These are phyloP conservation scores for Syzygium malaccense DNA, from an alignment of 441 rosid genomes.

Conservation along the genomic window DNA sequence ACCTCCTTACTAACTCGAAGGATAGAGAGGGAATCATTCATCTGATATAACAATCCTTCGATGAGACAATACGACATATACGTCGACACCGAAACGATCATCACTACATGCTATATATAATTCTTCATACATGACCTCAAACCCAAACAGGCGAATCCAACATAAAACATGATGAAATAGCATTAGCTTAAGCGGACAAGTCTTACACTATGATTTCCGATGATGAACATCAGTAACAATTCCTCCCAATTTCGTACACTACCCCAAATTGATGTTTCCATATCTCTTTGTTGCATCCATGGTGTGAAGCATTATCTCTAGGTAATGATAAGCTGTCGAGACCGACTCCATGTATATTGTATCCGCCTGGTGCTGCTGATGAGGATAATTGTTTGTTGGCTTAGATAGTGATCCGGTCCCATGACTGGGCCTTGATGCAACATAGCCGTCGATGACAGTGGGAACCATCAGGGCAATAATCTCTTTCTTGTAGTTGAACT, in stretches of 20 bases:
- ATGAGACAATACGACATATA: background rate
- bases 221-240: background rate
- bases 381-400: constrained; percentile 12
- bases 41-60: background rate
- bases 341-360: background rate
- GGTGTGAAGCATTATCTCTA: background rate
- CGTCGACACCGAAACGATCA: background rate
- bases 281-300: background rate
- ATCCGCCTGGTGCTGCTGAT: background rate
- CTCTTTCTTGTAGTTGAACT: too few relatives aligned
- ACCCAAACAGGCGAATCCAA: background rate
- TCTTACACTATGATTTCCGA: background rate
- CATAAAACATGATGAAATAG: background rate
- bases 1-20: background rate
- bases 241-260: background rate
- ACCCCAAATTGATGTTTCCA: background rate
- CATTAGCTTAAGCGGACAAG: background rate
- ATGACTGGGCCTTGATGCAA: constrained; percentile 16
- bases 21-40: background rate
- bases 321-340: background rate
- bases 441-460: background rate
- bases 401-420: constrained; percentile 3
- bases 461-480: background rate
- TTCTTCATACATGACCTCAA: background rate
- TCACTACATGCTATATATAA: background rate